Conservation (phyloP, 495 filamentous ascomycete species). For the Penicillium coffeae region DNA sequence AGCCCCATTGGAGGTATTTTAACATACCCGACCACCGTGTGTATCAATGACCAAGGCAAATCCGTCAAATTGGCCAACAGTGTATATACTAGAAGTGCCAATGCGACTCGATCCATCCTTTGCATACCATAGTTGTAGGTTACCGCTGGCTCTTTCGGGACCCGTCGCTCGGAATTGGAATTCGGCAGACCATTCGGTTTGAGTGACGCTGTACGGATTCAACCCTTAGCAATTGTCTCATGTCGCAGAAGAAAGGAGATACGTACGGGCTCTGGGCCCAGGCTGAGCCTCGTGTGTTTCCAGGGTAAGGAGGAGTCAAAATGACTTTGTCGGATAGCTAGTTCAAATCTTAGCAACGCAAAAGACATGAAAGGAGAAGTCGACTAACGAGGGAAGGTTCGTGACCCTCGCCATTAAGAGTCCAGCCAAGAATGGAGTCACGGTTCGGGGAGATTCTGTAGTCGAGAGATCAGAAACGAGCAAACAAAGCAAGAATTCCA, state of each 20-base stretch:
- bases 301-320: conserved; percentile 83
- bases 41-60: conserved; percentile 83
- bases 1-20: background rate
- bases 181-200: conserved; percentile 72
- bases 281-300: conserved; percentile 75
- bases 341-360: conserved; percentile 1
- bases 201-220: conserved; percentile 30
- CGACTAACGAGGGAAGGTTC: conserved; percentile 57
- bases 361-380: background rate
- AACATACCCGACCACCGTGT: conserved; percentile 66
- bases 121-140: conserved; percentile 89
- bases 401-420: conserved; percentile 66
- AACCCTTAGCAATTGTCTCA: conserved; percentile 5
- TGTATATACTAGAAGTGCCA: conserved; percentile 75
- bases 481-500: background rate
- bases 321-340: conserved; percentile 85
- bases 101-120: conserved; percentile 63
- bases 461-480: conserved; percentile 21
- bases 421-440: conserved; percentile 59
- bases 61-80: conserved; percentile 77
- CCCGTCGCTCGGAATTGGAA: conserved; percentile 85
- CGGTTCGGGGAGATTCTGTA: conserved; percentile 53
- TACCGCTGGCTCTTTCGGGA: conserved; percentile 79
- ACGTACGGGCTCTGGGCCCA: conserved; percentile 69
- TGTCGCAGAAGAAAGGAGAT: conserved; percentile 4